Evolutionary conservation across 2,329 filamentous ascomycete genomes (phyloP), one percentile per base, ranked within the genome.

Genomic region (Penicillium hordei): DNA sequence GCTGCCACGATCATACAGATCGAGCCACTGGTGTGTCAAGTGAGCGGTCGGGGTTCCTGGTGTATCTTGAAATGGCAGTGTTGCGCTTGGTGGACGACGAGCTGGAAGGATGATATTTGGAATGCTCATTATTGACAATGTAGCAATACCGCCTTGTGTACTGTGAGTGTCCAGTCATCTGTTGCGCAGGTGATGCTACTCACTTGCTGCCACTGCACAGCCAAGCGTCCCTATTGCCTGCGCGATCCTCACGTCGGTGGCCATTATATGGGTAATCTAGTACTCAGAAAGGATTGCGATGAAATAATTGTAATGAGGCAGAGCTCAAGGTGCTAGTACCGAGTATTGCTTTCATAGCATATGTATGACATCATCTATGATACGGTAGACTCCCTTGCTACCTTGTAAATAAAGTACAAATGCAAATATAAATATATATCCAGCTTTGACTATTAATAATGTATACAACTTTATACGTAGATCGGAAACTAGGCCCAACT

Each of bases 1-100:
- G 10, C 82, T 78, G 15, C 85, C 85, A 1, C 86, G 76, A 59
- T 85, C 51, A 59, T 70, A 74, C 33, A 65, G 49, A 43, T 67
- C 53, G 27, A 65, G 55, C 68, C 69, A 74, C 60, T 74, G 69
- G 38, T 66, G 68, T 19, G 67, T 64, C 23, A 73, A 51, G 54
- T 72, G 68, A 12, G 67, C 54, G 36, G 59, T 48, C 4, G 67
- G 48, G 9, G 66, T 58, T 19, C 50, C 66, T n/a, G 69, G 61
- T 10, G n/a, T 40, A 38, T 61, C 48, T 21, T 49, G 27, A 5
- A 38, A 39, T 33, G 55, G 42, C 9, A 54, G 38, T 19, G 59
- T 59, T 21, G 53, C 48, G 7, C 53, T 31, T 5, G 42, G 6
- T 31, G 55, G 53, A 19, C 50, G 59, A 27, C 62, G 64, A 6